Conservation (phyloP, 768 basidiomycete genomes). For the Leucocoprinus sp. region DNA sequence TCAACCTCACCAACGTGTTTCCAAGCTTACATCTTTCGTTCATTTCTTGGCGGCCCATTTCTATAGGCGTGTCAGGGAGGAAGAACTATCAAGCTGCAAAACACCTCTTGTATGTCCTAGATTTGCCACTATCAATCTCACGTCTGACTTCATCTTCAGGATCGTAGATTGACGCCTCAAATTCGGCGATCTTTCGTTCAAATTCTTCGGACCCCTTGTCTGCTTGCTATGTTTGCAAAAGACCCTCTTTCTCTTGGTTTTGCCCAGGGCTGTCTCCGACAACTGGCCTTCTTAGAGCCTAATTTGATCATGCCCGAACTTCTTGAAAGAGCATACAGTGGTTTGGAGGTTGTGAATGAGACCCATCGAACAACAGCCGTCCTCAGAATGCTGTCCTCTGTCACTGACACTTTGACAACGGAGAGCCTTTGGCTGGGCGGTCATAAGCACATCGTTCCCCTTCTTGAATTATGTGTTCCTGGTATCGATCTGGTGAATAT, state of each 20-base stretch:
- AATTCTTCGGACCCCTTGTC: conserved; percentile 74
- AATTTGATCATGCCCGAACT: conserved; percentile 83
- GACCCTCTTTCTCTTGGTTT: conserved; percentile 74
- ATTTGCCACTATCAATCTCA: background rate
- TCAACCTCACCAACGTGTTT: conserved; percentile 8
- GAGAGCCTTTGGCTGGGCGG: conserved; percentile 79
- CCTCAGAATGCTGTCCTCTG: conserved; percentile 72
- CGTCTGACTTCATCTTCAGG: conserved; percentile 29
- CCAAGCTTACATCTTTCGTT: conserved; percentile 66
- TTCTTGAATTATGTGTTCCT: conserved; percentile 83
- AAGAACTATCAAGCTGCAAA: conserved; percentile 67
- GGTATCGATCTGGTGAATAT: conserved; percentile 78
- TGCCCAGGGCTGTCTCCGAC: conserved; percentile 72
- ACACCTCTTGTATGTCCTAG: conserved; percentile 51
- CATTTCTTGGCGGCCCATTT: conserved; percentile 72
- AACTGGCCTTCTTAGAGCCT: conserved; percentile 75
- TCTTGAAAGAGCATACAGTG: conserved; percentile 84
- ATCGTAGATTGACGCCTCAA: conserved; percentile 66
- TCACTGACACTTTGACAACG: conserved; percentile 67
- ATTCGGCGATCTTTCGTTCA: conserved; percentile 81
- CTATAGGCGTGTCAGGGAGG: conserved; percentile 69
- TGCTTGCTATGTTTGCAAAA: conserved; percentile 89
- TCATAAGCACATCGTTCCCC: conserved; percentile 79
- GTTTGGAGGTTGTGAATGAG: conserved; percentile 90
- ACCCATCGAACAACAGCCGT: conserved; percentile 93